A percentile compares a stretch with the other conserved stretches of the same genome.
These are phyloP conservation scores for Mortierella sp. DNA, from an alignment of 371 early-diverging fungal species.

Conservation along the genomic window DNA sequence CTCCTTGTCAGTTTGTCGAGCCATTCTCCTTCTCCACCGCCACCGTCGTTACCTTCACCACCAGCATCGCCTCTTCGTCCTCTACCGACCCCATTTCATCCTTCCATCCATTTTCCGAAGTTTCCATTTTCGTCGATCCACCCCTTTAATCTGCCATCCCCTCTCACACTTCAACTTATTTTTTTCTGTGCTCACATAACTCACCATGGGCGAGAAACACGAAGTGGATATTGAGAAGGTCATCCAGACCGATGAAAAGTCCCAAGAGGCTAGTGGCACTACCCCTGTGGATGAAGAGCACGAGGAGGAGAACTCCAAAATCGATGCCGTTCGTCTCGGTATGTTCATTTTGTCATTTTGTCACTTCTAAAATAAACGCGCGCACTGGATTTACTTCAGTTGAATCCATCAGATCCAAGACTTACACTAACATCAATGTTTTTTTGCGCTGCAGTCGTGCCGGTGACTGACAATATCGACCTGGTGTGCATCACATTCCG, in stretches of 20 bases:
- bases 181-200: not conserved
- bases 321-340: slow-evolving; percentile 8
- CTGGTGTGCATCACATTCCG: slow-evolving; percentile 76
- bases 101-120: no score
- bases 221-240: not conserved
- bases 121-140: no score
- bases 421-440: not conserved
- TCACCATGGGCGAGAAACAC: not conserved
- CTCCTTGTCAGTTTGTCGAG: no score
- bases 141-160: not conserved
- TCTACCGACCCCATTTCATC: no score
- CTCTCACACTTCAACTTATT: not conserved
- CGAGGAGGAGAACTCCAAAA: not conserved
- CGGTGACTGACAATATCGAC: slow-evolving; percentile 67
- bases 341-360: not conserved
- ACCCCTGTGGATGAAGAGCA: not conserved
- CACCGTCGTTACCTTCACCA: no score
- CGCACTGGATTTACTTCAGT: no score
- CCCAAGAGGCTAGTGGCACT: not conserved
- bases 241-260: not conserved
- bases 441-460: slow-evolving; percentile 42
- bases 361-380: not conserved
- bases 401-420: not conserved
- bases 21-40: no score
- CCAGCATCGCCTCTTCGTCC: no score